Base-by-base conservation (phyloP, 768 basidiomycete species). In the Austroboletus eburneus region DNA sequence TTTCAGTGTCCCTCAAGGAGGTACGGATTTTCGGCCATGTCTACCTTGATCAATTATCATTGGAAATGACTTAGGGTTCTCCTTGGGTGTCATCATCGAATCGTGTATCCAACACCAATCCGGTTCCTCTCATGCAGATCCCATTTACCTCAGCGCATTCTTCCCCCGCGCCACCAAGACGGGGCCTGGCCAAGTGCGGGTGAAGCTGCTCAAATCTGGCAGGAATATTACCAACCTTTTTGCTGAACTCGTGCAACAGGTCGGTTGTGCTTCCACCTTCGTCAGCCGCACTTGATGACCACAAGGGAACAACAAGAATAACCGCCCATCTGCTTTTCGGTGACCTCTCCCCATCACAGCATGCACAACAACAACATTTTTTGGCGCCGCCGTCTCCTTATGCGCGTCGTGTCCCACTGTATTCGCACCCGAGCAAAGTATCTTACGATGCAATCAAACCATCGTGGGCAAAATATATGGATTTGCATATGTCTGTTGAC, bases 161-260 rank as follows among this genome's bases (percentile, higher is more conserved):
- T 87, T 72, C 56, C 66, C 83, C 32, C 69, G 70, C 18, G 63
- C 77, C 2, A 72, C 78, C 1, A 61, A 63, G 8, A 46, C 67
- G 5, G 67, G 63, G 5, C 51, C 66, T 3, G 79, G 76, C 51
- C 71, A 75, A 40, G 71, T 84, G 10, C 73, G 64, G 38, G 66
- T 85, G 1, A 70, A 66, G 5, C 63, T 57, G 1, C 27, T 81
- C n/a, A 80, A 76, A 56, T 60, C 57, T 5, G 80, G 83, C 3
- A 72, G 69, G 38, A 69, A 66, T 1, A 79, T 82, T 48, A 77
- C 78, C 16, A 82, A 82, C 47, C 39, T 87, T n/a, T 57, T 67
- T 9, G 83, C 80, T 16, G 74, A 80, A 29, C 69, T 86, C 14
- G 43, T 76, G n/a, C 84, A 85, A 61, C 62, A 74, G 57, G 83